A percentile compares a stretch with the other conserved stretches of the same genome.
Evolutionary conservation across 257 asterid genomes (phyloP).

Genomic region (Gardenia jasminoides): DNA sequence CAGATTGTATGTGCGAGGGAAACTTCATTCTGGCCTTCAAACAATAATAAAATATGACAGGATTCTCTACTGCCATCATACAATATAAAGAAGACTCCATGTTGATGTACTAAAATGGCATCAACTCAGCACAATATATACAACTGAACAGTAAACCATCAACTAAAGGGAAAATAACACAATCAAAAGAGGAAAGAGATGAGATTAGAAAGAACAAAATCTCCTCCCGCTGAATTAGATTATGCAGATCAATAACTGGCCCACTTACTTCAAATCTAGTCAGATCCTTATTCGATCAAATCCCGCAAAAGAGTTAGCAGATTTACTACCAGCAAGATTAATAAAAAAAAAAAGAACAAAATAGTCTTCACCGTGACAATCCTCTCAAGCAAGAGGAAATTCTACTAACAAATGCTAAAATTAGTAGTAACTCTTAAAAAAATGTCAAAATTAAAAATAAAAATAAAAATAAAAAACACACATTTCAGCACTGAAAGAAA

Average conservation of each 20-base stretch:
- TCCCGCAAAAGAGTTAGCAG: not conserved
- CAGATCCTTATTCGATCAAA: slow-evolving; percentile 11
- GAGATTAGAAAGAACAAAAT: not conserved
- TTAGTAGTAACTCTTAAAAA: no score
- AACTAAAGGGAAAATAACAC: not conserved
- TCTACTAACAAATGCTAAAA: not conserved
- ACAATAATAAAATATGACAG: no score
- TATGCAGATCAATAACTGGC: not conserved
- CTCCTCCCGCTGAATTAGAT: not conserved
- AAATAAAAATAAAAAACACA: not conserved
- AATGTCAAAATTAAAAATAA: no score
- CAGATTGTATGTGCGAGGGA: not conserved
- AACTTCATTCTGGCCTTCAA: not conserved
- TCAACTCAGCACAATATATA: not conserved
- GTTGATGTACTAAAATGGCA: not conserved
- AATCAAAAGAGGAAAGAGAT: not conserved
- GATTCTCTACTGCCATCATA: not conserved
- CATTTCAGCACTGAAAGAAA: no score
- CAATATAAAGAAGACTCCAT: not conserved
- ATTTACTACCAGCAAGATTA: not conserved
- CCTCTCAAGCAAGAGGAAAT: not conserved
- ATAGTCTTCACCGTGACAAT: not conserved
- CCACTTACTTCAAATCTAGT: not conserved
- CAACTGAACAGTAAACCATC: not conserved
- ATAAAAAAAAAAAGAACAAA: no score